phyloP scores from a whole-genome alignment of 2,329 filamentous ascomycete genomes.

The Cadophora luteo-olivacea region DNA sequence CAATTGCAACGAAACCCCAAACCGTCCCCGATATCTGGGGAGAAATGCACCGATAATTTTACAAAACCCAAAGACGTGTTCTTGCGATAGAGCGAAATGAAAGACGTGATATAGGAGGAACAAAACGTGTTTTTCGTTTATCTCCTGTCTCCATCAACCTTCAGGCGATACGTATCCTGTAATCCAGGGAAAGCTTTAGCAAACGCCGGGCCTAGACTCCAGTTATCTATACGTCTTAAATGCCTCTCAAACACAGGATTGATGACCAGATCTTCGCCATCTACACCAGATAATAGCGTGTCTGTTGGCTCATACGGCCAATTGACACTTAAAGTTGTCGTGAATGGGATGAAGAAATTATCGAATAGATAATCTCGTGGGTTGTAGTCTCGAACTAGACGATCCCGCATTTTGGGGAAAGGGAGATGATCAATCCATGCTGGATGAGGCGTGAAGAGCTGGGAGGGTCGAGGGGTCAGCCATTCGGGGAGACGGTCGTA shows the following conservation, averaged over 20 bases:
- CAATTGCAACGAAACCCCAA: background rate
- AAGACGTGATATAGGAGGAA: background rate
- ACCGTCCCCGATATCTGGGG: background rate
- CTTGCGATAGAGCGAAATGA: background rate
- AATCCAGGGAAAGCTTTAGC: conserved; percentile 67
- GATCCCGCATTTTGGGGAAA: conserved; percentile 79
- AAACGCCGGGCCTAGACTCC: conserved; percentile 78
- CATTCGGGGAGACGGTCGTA: conserved; percentile 79
- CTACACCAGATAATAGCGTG: conserved; percentile 64
- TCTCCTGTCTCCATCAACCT: conserved; percentile 39
- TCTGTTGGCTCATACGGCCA: conserved; percentile 84
- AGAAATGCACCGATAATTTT: conserved; percentile 1
- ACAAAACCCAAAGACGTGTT: background rate
- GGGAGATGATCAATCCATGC: conserved; percentile 85
- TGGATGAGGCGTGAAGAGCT: conserved; percentile 73
- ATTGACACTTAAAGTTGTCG: conserved; percentile 75
- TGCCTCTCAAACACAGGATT: conserved; percentile 89
- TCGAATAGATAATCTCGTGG: conserved; percentile 69
- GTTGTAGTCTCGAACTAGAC: conserved; percentile 59
- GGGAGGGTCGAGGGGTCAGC: conserved; percentile 69
- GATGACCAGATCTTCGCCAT: conserved; percentile 72
- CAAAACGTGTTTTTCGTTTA: background rate
- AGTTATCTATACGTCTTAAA: conserved; percentile 76
- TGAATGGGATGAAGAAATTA: conserved; percentile 84
- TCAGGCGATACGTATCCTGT: conserved; percentile 49